Conservation (phyloP, 768 basidiomycete genomes). For the Panaeolus papilionaceus region DNA sequence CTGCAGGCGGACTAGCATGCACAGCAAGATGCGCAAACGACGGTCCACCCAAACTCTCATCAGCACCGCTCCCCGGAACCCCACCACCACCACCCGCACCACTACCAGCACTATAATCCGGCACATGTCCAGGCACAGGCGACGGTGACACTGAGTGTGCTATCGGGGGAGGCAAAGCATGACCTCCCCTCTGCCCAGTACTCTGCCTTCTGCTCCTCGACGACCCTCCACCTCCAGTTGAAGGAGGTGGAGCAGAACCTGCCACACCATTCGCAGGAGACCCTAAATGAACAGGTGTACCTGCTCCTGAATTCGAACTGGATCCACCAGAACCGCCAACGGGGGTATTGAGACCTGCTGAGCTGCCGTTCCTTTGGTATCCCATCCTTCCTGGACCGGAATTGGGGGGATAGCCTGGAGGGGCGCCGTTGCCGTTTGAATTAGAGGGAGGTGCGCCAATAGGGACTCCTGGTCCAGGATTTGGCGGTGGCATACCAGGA, state of each 20-base stretch:
- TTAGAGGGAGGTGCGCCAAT: not conserved
- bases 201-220: slow-evolving; percentile 6
- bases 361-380: not conserved
- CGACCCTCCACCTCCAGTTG: not conserved
- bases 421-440: not conserved
- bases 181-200: not conserved
- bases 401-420: not conserved
- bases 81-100: not conserved
- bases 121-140: not conserved
- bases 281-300: slow-evolving; percentile 6
- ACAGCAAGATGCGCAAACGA: slow-evolving; percentile 1
- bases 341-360: not conserved
- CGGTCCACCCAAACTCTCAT: slow-evolving; percentile 6
- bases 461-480: not conserved
- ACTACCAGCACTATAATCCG: not conserved
- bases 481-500: not conserved
- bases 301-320: not conserved
- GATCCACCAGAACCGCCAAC: slow-evolving; percentile 6
- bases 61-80: not conserved
- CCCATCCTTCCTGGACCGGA: not conserved
- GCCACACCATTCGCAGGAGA: slow-evolving; percentile 6
- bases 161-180: not conserved
- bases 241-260: not conserved
- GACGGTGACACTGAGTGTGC: slow-evolving; percentile 2
- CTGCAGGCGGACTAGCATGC: not conserved